Conservation (phyloP, 78 protist genomes). For the Planoprotostelium fungivorum region DNA sequence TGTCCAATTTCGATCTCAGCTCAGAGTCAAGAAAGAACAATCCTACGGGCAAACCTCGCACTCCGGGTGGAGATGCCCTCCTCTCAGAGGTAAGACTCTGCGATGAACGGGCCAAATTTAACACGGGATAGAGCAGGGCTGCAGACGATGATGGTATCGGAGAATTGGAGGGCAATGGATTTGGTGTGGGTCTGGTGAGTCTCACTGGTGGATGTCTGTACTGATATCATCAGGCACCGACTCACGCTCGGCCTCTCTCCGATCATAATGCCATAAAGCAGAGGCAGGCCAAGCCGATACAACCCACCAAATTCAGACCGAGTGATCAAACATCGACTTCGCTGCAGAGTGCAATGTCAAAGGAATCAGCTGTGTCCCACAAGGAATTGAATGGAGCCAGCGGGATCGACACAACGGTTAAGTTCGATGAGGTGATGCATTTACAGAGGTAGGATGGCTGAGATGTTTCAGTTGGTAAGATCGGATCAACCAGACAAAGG, state of each 20-base stretch:
- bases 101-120: not conserved
- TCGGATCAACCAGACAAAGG: no score
- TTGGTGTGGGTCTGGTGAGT: not conserved
- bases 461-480: no score
- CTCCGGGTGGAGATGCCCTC: not conserved
- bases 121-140: not conserved
- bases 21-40: not conserved
- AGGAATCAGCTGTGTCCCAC: no score
- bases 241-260: not conserved
- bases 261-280: not conserved
- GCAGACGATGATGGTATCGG: conserved; percentile 2
- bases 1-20: not conserved
- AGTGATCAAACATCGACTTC: no score
- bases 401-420: no score
- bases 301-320: no score
- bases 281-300: not conserved
- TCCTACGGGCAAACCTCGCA: not conserved
- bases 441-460: no score
- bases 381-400: no score
- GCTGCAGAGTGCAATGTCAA: no score
- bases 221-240: not conserved
- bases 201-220: not conserved
- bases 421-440: no score
- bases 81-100: not conserved
- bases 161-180: not conserved